These are phyloP conservation scores for Piper longum DNA, from an alignment of 164 flowering plant genomes.

Conservation along the genomic window DNA sequence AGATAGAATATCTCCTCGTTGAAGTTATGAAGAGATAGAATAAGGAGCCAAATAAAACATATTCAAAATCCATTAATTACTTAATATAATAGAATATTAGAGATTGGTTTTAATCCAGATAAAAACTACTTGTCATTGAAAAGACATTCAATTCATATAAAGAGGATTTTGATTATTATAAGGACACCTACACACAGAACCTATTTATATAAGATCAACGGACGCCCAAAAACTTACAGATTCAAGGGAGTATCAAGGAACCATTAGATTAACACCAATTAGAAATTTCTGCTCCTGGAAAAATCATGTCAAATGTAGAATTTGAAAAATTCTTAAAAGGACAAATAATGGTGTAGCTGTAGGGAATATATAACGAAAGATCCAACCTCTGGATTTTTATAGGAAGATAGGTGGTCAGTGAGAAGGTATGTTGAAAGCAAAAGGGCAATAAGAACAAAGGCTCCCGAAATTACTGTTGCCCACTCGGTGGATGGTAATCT, in stretches of 20 bases:
- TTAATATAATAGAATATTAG: no score
- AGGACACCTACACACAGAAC: no score
- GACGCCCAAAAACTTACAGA: constrained; percentile 38
- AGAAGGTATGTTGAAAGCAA: constrained; percentile 49
- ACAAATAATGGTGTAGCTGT: background rate
- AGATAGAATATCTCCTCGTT: no score
- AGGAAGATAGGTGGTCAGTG: constrained; percentile 59
- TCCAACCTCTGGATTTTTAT: constrained; percentile 68
- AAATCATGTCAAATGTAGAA: constrained; percentile 1
- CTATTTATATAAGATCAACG: no score
- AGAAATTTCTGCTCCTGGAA: constrained; percentile 92
- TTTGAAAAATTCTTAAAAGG: background rate
- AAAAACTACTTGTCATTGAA: no score
- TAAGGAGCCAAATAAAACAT: no score
- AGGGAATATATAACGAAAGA: background rate
- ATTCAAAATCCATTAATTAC: no score
- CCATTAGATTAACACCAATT: constrained; percentile 87
- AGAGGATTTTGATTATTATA: no score
- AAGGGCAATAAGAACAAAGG: constrained; percentile 37
- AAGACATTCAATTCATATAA: no score
- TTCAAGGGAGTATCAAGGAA: constrained; percentile 87
- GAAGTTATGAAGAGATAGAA: no score
- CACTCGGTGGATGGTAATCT: constrained; percentile 36
- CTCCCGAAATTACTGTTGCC: constrained; percentile 42
- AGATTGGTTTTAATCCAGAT: no score